Conservation (phyloP, 768 basidiomycete genomes). For the Calocera cornea region DNA sequence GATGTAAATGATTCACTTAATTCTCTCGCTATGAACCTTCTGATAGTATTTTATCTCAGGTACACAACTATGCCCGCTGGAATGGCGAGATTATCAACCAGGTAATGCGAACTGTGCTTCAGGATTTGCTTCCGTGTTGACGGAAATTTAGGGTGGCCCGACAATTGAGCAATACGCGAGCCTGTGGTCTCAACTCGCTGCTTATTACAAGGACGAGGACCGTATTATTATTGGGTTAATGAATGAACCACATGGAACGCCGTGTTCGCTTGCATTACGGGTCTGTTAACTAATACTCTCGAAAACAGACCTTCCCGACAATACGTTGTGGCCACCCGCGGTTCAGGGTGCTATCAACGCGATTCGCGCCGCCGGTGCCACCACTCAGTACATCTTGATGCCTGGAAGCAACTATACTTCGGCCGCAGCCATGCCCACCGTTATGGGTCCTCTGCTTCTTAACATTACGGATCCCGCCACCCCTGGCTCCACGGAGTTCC, state of each 20-base stretch:
- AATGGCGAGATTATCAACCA: slow-evolving; percentile 28
- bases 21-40: too few relatives aligned
- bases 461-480: slow-evolving; percentile 31
- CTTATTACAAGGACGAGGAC: slow-evolving; percentile 26
- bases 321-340: slow-evolving; percentile 25
- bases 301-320: slow-evolving; percentile 25
- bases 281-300: slow-evolving; percentile 22
- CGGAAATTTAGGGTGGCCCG: slow-evolving; percentile 32
- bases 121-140: slow-evolving; percentile 13
- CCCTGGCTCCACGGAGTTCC: slow-evolving; percentile 24
- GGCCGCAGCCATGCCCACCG: slow-evolving; percentile 29
- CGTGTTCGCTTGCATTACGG: too few relatives aligned
- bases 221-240: slow-evolving; percentile 34
- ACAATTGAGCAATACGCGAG: slow-evolving; percentile 31
- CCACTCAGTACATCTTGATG: slow-evolving; percentile 30
- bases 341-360: slow-evolving; percentile 54
- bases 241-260: slow-evolving; percentile 60
- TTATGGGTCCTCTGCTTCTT: slow-evolving; percentile 29
- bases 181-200: slow-evolving; percentile 31
- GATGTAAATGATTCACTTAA: too few relatives aligned
- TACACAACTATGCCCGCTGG: slow-evolving; percentile 52
- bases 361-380: slow-evolving; percentile 50
- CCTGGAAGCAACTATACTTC: slow-evolving; percentile 33
- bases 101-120: slow-evolving; percentile 5
- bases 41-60: too few relatives aligned